phyloP scores from a whole-genome alignment of 2,329 filamentous ascomycete genomes.

The Diplodia corticola region DNA sequence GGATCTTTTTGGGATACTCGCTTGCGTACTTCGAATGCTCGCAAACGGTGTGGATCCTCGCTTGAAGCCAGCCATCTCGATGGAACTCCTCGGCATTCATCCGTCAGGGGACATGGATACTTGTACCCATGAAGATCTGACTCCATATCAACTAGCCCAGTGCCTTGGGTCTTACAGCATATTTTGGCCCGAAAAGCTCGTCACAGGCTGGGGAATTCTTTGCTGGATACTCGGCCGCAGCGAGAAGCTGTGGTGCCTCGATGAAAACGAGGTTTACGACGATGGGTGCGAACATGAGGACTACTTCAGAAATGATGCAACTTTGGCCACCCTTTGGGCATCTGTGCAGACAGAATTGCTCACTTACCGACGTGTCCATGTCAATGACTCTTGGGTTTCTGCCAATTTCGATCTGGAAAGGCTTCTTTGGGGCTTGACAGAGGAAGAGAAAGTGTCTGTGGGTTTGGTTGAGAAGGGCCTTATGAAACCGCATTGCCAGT shows the following conservation, averaged over 20 bases:
- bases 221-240: not conserved
- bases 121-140: not conserved
- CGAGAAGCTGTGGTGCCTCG: not conserved
- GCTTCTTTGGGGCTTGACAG: slow-evolving; percentile 19
- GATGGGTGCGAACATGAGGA: too few species aligned
- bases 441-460: slow-evolving; percentile 4
- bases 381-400: slow-evolving; percentile 30
- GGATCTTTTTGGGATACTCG: slow-evolving; percentile 43
- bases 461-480: not conserved
- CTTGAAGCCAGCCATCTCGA: not conserved
- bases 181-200: not conserved
- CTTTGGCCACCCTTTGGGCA: slow-evolving; percentile 35
- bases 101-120: not conserved
- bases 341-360: slow-evolving; percentile 41
- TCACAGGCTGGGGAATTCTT: not conserved
- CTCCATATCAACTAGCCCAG: not conserved
- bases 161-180: not conserved
- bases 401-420: slow-evolving; percentile 26
- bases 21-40: slow-evolving; percentile 40
- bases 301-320: not conserved
- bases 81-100: not conserved
- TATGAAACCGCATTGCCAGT: not conserved
- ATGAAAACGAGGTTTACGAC: too few species aligned
- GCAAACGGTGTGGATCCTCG: not conserved
- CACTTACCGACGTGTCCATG: slow-evolving; percentile 38